Evolutionary conservation across 1,139 yeast genomes (phyloP), one percentile per base, ranked within the genome.

Genomic region (Yamadazyma blattariae): DNA sequence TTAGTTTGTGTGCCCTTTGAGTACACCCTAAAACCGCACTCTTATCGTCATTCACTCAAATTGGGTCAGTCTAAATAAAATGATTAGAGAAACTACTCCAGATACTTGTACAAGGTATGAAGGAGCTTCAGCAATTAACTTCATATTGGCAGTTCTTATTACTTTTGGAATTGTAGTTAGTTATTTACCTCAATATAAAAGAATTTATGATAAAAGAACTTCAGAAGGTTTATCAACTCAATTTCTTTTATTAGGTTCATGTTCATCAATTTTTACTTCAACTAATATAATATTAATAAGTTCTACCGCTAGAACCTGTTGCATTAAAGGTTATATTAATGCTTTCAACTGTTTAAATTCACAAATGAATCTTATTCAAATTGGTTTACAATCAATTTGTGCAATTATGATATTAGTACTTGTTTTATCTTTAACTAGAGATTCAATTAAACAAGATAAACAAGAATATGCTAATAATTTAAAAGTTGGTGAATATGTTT

Each of bases 181-280:
- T 33, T 88, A 87, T 53, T 40, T 82, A 2, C 95, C 96, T 0
- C 96, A 88, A 57, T 87, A 83, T 54, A 47, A 66, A 34, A 71
- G 84, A 32, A 80, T 88, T 32, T 59, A 75, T 34, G 50, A 55
- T 15, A 74, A 88, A 35, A 59, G 73, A 37, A 73, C 89, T 7
- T 80, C 92, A 5, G 92, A 86, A 52, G 96, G 96, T 3, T 64
- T 88, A 20, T 82, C 92, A 2, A 85, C 90, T 8, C 71, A 75
- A 48, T 88, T 82, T 51, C 64, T 88, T 33, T 61, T 87, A 11
- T 67, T 88, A 27, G 94, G 95, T 3, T 79, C 87, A 11, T 62
- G 82, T 17, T 82, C 94, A 2, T 84, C 90, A 2, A 62, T 81
- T 11, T 77, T 83, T 46, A 82, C 95, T 0, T 58, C 82, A 30